Percentiles rank a stretch among this genome's conserved stretches.
Evolutionary conservation across 139 green algal species (phyloP).

Genomic region (Haematococcus lacustris): DNA sequence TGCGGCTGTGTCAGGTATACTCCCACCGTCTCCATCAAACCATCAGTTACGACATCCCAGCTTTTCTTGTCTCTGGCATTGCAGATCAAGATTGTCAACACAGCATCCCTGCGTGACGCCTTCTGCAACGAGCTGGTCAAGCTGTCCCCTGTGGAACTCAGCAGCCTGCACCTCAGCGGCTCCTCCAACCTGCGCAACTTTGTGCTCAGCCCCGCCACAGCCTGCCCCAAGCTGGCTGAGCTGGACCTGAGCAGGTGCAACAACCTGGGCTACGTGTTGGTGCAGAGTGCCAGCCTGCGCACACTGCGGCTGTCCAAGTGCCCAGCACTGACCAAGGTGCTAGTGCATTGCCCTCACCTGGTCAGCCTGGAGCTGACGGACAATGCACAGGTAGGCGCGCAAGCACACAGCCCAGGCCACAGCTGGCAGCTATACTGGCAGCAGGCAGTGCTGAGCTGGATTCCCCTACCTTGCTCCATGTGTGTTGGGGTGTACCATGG

Average conservation of each 20-base stretch:
- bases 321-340: constrained; percentile 52
- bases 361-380: constrained; percentile 34
- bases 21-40: too few relatives aligned
- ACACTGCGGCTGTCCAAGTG: constrained; percentile 48
- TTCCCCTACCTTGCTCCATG: too few relatives aligned
- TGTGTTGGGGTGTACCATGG: too few relatives aligned
- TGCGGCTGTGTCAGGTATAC: too few relatives aligned
- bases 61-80: neutral
- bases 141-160: constrained; percentile 61
- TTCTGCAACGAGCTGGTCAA: constrained; percentile 71
- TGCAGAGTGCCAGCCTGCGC: constrained; percentile 52
- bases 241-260: constrained; percentile 51
- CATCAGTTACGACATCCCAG: too few relatives aligned
- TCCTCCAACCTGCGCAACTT: constrained; percentile 61
- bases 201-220: constrained; percentile 46
- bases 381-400: too few relatives aligned
- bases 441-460: too few relatives aligned
- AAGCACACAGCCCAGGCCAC: too few relatives aligned
- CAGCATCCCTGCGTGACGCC: constrained; percentile 54
- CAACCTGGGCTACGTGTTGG: constrained; percentile 54
- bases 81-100: constrained; percentile 55
- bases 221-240: constrained; percentile 53
- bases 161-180: constrained; percentile 37
- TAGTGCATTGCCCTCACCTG: constrained; percentile 68
- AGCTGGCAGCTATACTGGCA: too few relatives aligned